Conservation (phyloP, 176 grass and related monocot genomes). For the Saccharum officinarum region DNA sequence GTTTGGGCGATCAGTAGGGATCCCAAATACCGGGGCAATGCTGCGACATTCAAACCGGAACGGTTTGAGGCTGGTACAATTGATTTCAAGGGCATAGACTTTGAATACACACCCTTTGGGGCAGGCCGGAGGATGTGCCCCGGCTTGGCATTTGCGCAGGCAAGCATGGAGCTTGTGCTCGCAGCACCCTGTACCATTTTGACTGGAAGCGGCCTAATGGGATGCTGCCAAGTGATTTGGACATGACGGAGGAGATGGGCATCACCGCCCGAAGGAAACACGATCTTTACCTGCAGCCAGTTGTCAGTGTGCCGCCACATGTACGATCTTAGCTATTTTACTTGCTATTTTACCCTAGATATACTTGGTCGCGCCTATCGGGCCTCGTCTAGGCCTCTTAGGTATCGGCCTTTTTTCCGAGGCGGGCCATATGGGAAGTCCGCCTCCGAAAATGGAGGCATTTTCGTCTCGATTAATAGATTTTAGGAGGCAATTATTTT, state of each 20-base stretch:
- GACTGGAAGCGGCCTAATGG: conserved; percentile 14
- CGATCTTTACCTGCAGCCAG: background rate
- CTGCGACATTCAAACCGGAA: too few species aligned
- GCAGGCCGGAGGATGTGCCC: conserved; percentile 29
- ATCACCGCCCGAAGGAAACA: background rate
- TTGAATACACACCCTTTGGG: conserved; percentile 23
- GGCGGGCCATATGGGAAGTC: too few species aligned
- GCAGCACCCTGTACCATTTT: background rate
- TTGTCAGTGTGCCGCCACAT: too few species aligned
- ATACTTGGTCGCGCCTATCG: too few species aligned
- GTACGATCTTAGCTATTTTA: too few species aligned
- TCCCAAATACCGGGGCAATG: background rate
- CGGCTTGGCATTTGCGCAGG: background rate
- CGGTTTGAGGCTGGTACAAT: background rate
- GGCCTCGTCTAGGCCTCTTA: too few species aligned
- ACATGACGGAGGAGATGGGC: conserved; percentile 10
- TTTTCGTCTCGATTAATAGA: too few species aligned
- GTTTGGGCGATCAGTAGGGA: conserved; percentile 27
- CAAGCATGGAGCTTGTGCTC: background rate
- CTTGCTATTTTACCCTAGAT: too few species aligned
- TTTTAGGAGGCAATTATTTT: too few species aligned
- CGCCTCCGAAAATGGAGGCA: too few species aligned
- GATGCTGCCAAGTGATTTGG: background rate
- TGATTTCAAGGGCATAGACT: conserved; percentile 19
- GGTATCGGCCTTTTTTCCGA: too few species aligned